Evolutionary conservation across 2,329 filamentous ascomycete species (phyloP).

Genomic region (Davidsoniella neocaledoniae): DNA sequence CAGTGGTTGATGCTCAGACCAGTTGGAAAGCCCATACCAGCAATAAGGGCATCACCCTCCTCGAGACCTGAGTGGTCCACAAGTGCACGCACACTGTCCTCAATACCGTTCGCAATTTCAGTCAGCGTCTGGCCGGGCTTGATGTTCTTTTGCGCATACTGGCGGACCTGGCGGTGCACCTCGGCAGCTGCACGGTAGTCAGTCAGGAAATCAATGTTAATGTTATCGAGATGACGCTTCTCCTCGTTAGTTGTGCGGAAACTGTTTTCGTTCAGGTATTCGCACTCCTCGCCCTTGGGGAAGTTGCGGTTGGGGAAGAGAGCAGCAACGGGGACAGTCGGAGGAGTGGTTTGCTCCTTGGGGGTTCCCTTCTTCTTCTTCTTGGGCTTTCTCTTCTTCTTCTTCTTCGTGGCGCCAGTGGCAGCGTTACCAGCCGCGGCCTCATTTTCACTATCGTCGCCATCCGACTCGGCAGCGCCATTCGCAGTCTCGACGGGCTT

Average conservation of each 20-base stretch:
- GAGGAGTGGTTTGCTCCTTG: constrained; percentile 60
- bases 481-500: constrained; percentile 21
- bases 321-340: constrained; percentile 54
- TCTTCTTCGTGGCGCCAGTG: constrained; percentile 38
- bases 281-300: constrained; percentile 61
- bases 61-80: constrained; percentile 55
- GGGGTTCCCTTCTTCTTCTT: constrained; percentile 51
- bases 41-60: constrained; percentile 55
- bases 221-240: constrained; percentile 62
- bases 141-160: constrained; percentile 59
- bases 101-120: constrained; percentile 67
- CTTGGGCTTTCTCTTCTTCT: constrained; percentile 68
- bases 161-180: constrained; percentile 59
- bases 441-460: constrained; percentile 23
- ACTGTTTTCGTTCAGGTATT: constrained; percentile 61
- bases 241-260: constrained; percentile 72
- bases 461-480: constrained; percentile 28
- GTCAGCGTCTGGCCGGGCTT: constrained; percentile 59
- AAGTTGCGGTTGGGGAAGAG: constrained; percentile 59
- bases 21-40: constrained; percentile 65
- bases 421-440: neutral
- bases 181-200: constrained; percentile 65
- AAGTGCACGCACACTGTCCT: constrained; percentile 55
- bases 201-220: constrained; percentile 57
- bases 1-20: constrained; percentile 64